phyloP scores from a whole-genome alignment of 2,329 filamentous ascomycete species.

The Pseudocercospora ulei region DNA sequence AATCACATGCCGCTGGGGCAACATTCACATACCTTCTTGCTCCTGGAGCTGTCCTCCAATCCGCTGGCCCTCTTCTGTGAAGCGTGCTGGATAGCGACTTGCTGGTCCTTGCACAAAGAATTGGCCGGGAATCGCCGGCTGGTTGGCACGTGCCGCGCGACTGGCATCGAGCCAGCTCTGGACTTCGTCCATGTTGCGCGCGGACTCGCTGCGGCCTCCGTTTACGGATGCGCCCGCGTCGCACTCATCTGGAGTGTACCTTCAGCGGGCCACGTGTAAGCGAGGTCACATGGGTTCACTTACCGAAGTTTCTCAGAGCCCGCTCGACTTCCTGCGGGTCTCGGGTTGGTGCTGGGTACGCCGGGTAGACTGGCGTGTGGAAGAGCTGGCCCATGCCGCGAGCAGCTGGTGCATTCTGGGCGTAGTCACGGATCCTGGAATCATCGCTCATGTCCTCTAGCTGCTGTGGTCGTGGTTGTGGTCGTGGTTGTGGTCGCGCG shows the following conservation, averaged over 20 bases:
- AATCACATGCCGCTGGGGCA: too few species aligned
- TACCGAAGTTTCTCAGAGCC: conserved; percentile 11
- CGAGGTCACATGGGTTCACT: neutral
- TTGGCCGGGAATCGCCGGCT: neutral
- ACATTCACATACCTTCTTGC: neutral
- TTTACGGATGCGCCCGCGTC: neutral
- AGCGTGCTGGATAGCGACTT: conserved; percentile 1
- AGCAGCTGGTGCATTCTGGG: conserved; percentile 1
- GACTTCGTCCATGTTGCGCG: neutral
- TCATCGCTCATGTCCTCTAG: conserved; percentile 18
- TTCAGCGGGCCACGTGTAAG: conserved; percentile 4
- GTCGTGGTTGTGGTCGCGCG: too few species aligned
- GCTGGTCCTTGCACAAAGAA: conserved; percentile 2
- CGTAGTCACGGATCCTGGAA: conserved; percentile 15
- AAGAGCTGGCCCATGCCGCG: conserved; percentile 2
- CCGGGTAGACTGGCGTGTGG: conserved; percentile 7
- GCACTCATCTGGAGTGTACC: conserved; percentile 8
- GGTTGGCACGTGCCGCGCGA: neutral
- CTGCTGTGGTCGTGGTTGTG: neutral
- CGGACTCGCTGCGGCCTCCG: neutral
- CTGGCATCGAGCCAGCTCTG: neutral
- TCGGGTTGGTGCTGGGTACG: conserved; percentile 7
- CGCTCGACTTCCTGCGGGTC: conserved; percentile 10
- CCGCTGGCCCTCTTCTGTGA: conserved; percentile 6
- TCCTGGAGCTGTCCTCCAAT: conserved; percentile 6